Percentiles rank a stretch among this genome's conserved stretches.
Evolutionary conservation across 345 rosid species (phyloP).

Genomic region (Crucihimalaya himalaica): DNA sequence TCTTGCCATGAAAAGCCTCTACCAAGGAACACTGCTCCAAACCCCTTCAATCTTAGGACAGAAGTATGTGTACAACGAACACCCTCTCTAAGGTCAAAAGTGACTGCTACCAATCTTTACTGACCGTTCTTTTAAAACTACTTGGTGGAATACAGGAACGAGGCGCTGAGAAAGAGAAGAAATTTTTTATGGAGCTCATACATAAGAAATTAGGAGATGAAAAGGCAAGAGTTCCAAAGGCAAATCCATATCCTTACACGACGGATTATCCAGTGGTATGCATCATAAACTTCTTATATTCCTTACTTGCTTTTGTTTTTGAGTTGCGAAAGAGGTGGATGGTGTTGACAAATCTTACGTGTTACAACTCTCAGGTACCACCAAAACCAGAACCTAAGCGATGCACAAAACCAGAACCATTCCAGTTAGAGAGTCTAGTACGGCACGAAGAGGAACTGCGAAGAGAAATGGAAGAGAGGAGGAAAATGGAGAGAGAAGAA

Average conservation of each 20-base stretch:
- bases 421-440: constrained; percentile 78
- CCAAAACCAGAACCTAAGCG: constrained; percentile 86
- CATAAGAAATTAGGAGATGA: constrained; percentile 74
- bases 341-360: background rate
- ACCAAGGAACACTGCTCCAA: constrained; percentile 76
- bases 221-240: constrained; percentile 74
- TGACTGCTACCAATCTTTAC: constrained; percentile 17
- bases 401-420: constrained; percentile 79
- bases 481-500: constrained; percentile 68
- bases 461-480: constrained; percentile 82
- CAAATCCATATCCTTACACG: constrained; percentile 91
- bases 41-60: constrained; percentile 87
- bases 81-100: background rate
- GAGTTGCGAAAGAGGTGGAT: constrained; percentile 1
- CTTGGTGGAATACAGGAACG: constrained; percentile 64
- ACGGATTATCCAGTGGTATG: constrained; percentile 97
- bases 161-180: constrained; percentile 86
- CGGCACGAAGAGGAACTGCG: constrained; percentile 90
- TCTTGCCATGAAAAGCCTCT: constrained; percentile 54
- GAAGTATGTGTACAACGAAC: constrained; percentile 58
- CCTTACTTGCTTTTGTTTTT: constrained; percentile 2
- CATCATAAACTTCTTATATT: background rate
- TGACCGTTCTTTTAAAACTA: constrained; percentile 3
- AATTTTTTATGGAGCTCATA: constrained; percentile 55
- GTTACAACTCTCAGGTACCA: constrained; percentile 62